Evolutionary conservation across 768 basidiomycete species (phyloP).

Genomic region (Strobilomyces echinocephalus): DNA sequence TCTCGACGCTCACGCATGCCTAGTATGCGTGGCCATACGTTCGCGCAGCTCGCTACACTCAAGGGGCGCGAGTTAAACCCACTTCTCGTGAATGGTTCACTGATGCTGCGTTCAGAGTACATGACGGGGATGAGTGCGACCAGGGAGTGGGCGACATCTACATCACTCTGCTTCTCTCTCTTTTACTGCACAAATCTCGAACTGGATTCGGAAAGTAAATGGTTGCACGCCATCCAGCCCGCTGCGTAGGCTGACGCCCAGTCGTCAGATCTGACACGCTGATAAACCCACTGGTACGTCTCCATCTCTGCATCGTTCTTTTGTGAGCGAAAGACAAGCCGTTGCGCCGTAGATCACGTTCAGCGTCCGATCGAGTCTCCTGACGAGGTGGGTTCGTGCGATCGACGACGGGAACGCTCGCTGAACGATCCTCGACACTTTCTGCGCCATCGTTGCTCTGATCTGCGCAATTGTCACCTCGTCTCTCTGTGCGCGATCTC

Average conservation of each 20-base stretch:
- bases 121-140: conserved; percentile 50
- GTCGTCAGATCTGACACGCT: conserved; percentile 40
- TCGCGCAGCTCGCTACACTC: conserved; percentile 36
- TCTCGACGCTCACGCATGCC: conserved; percentile 10
- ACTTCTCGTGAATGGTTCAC: background rate
- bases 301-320: no score
- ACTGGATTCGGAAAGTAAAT: conserved; percentile 46
- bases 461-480: conserved; percentile 13
- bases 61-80: conserved; percentile 32
- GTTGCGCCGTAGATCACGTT: conserved; percentile 42
- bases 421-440: conserved; percentile 26
- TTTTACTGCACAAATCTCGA: conserved; percentile 42
- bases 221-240: background rate
- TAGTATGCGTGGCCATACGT: conserved; percentile 29
- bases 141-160: conserved; percentile 36
- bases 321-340: background rate
- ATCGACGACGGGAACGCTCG: background rate
- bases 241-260: background rate
- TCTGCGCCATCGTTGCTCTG: background rate
- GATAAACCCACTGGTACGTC: conserved; percentile 40
- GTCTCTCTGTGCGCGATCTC: background rate
- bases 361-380: conserved; percentile 40
- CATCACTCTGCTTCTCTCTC: conserved; percentile 46
- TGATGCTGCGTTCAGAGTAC: conserved; percentile 24
- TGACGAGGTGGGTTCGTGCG: conserved; percentile 26